These are phyloP conservation scores for Trichophyton schoenleinii DNA, from an alignment of 2,329 filamentous ascomycete genomes.

Conservation along the genomic window DNA sequence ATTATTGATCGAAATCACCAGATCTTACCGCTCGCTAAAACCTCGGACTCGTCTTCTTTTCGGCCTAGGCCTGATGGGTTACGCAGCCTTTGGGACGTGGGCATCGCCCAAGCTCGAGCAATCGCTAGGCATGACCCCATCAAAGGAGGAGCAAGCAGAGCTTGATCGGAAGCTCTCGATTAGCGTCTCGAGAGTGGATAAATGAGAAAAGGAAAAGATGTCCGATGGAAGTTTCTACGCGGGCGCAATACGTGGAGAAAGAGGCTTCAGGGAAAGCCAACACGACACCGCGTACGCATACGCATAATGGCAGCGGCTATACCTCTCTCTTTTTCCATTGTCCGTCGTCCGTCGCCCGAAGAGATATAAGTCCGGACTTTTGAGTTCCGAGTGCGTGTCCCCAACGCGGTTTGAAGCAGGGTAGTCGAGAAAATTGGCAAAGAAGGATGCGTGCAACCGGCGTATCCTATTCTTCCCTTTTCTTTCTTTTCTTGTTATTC, in stretches of 20 bases:
- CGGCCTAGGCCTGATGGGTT: conserved; percentile 62
- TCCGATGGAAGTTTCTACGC: too few relatives aligned
- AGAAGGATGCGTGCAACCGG: not conserved
- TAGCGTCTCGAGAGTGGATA: conserved; percentile 12
- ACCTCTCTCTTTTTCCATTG: not conserved
- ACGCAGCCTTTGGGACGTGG: conserved; percentile 62
- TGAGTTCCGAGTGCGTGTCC: not conserved
- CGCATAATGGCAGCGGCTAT: not conserved
- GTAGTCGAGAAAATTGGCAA: not conserved
- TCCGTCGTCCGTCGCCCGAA: not conserved
- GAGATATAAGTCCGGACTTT: not conserved
- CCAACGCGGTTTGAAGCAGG: not conserved
- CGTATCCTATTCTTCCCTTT: too few relatives aligned
- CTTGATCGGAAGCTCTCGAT: conserved; percentile 38
- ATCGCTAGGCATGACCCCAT: conserved; percentile 58
- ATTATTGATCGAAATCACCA: conserved; percentile 20
- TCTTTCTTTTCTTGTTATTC: not conserved
- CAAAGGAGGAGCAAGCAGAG: conserved; percentile 58
- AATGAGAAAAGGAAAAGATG: conserved; percentile 6
- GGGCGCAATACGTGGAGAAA: too few relatives aligned
- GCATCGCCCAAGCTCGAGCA: conserved; percentile 61
- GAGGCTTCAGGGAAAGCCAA: too few relatives aligned
- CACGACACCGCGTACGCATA: not conserved
- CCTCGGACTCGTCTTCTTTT: conserved; percentile 58
- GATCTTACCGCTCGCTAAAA: conserved; percentile 58